A percentile compares a stretch with the other conserved stretches of the same genome.
Evolutionary conservation across 2,329 filamentous ascomycete genomes (phyloP).

Genomic region (Pestalotiopsis sp.): DNA sequence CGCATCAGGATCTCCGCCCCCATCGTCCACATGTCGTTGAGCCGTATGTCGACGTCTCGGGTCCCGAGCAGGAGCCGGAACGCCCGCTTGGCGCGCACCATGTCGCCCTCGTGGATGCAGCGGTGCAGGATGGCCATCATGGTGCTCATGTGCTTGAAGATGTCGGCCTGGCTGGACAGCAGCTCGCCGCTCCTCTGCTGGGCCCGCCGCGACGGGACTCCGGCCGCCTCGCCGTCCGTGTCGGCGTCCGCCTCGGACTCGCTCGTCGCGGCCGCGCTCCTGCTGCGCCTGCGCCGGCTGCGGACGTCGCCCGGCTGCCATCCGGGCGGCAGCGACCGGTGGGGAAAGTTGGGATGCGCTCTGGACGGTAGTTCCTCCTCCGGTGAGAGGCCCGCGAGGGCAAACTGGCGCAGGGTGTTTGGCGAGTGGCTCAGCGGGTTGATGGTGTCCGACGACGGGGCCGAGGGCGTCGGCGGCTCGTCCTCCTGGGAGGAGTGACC

Average conservation of each 20-base stretch:
- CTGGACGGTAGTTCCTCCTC: slow-evolving; percentile 45
- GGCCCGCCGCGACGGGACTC: neutral
- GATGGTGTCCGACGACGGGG: slow-evolving; percentile 40
- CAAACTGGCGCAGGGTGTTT: slow-evolving; percentile 54
- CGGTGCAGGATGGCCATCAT: slow-evolving; percentile 73
- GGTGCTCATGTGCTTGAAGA: slow-evolving; percentile 63
- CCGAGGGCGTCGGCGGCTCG: slow-evolving; percentile 21
- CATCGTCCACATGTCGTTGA: slow-evolving; percentile 76
- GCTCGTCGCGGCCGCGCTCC: slow-evolving; percentile 7
- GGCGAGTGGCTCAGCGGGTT: slow-evolving; percentile 61
- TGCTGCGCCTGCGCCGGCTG: slow-evolving; percentile 20
- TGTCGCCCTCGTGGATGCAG: slow-evolving; percentile 72
- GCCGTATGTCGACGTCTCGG: slow-evolving; percentile 68
- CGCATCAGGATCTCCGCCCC: slow-evolving; percentile 84
- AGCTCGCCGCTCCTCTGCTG: slow-evolving; percentile 12
- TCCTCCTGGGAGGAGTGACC: slow-evolving; percentile 14
- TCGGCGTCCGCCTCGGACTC: slow-evolving; percentile 17
- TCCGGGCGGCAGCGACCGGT: slow-evolving; percentile 41
- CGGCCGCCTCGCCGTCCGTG: slow-evolving; percentile 15
- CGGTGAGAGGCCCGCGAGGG: slow-evolving; percentile 54
- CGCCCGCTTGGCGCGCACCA: slow-evolving; percentile 71
- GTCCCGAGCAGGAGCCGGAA: slow-evolving; percentile 73
- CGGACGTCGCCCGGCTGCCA: slow-evolving; percentile 8
- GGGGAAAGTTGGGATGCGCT: slow-evolving; percentile 51
- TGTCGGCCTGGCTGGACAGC: slow-evolving; percentile 33